Percentiles rank a stretch among this genome's conserved stretches.
These are phyloP conservation scores for Psilocybe tampanensis DNA, from an alignment of 768 basidiomycete genomes.

Conservation along the genomic window DNA sequence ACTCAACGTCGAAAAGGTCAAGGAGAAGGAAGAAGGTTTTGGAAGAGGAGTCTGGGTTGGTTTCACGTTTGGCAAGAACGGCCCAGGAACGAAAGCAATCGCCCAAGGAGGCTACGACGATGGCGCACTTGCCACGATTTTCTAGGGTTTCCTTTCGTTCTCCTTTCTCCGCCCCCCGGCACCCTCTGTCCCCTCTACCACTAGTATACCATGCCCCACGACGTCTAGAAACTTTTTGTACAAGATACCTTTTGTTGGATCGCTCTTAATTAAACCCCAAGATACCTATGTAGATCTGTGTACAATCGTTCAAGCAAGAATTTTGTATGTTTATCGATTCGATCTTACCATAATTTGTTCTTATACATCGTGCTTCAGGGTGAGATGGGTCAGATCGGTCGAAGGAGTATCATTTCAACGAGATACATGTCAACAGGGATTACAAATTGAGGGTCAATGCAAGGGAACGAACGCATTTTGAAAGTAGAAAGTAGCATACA, in stretches of 20 bases:
- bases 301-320: no score
- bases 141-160: slow-evolving; percentile 32
- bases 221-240: background rate
- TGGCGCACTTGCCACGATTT: slow-evolving; percentile 61
- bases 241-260: background rate
- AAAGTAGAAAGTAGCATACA: no score
- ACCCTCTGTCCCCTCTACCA: no score
- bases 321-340: no score
- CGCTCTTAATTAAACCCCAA: background rate
- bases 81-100: slow-evolving; percentile 55
- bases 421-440: no score
- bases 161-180: background rate
- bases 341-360: no score
- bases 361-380: no score
- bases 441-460: no score
- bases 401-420: no score
- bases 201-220: background rate
- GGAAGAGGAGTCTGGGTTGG: slow-evolving; percentile 87
- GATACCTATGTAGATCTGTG: background rate
- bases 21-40: slow-evolving; percentile 80
- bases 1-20: slow-evolving; percentile 87
- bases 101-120: slow-evolving; percentile 46
- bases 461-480: no score
- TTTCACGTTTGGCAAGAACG: slow-evolving; percentile 90
- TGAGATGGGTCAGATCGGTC: no score